Base-by-base conservation (phyloP, 805 yeast species). In the Candida coleopterorum region DNA sequence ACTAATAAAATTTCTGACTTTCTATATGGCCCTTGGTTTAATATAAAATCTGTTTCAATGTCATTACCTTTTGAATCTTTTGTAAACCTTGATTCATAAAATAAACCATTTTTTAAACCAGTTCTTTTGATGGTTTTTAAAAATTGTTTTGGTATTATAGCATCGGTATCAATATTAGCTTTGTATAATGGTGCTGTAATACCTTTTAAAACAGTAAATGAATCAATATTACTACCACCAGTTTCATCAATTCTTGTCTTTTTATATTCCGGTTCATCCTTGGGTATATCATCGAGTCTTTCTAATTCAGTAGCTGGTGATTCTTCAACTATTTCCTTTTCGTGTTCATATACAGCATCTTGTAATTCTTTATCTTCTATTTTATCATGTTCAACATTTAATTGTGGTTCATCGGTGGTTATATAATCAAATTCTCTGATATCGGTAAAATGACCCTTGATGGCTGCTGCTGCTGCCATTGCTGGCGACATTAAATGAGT, bases 391-490 rank as follows among this genome's bases (percentile, higher is more conserved):
- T 64, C 68, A 32, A 79, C 56, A 31, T 59, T 57, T 46, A 86
- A 64, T 42, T 77, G 68, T 43, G 94, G 80, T 51, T 77, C 81
- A 46, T 73, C 76, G 45, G 72, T 53, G 29, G 66, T 74, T 44
- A 72, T 67, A 62, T 77, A 83, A 42, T 77, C 68, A 60, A 75
- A 85, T 38, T 85, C 82, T 66, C 98, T 81, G 50, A 89, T 89
- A 58, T 93, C 98, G 31, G 85, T 75, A 53, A 93, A 81, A 55
- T 81, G 87, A 48, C 98, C 98, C 39, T 74, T 75, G 49, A 93
- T 81, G 52, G 89, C 96, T 14, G 98, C 97, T 15, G 97, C 97
- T 22, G 98, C 98, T 32, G 98, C 98, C 98, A 93, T 93, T 16
- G 96, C 96, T 26, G 98, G 98, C 10, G 96, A 86, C 95, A 90